Base-by-base conservation (phyloP, 2,329 filamentous ascomycete species). In the Arthrobotrys musiformis region DNA sequence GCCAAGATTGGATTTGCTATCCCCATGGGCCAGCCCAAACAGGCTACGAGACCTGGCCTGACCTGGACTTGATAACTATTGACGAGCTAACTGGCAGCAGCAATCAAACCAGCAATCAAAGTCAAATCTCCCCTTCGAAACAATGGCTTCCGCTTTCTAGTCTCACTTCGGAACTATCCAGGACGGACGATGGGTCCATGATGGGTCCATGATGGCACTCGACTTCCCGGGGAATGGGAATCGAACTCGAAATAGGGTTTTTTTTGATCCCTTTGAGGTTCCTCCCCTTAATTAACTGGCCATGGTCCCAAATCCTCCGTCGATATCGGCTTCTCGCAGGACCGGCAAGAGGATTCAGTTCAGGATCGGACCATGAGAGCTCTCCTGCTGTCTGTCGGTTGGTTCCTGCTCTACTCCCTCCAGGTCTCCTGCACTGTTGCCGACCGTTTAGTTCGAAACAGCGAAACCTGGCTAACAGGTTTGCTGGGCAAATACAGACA, bases 1-100 rank as follows among this genome's bases (percentile, higher is more conserved):
- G 54, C 54, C 54, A 58, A 58, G 54, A 58, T 58, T 40, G 33
- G 54, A 15, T 19, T n/a, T n/a, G n/a, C n/a, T n/a, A n/a, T n/a
- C n/a, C n/a, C n/a, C n/a, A n/a, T n/a, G n/a, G n/a, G n/a, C n/a
- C n/a, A n/a, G 54, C 33, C 54, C 54, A 58, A 58, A 58, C 54
- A 58, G 54, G 54, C 26, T 58, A 58, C 40, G 40, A 42, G 44
- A 35, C 44, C 54, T 35, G 30, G 17, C 50, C 50, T 56, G 50
- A 37, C 44, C 44, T 35, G 30, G 30, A 19, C 50, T 35, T 54
- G 44, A 48, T 19, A 17, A 15, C 26, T 52, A 30, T 52, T 26
- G 24, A 24, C 48, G 7, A 15, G 48, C 33, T 26, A 28, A 56
- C 35, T 28, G 50, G 19, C 22, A 52, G n/a, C 30, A 42, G n/a